Base-by-base conservation (phyloP, 371 early-diverging fungal species). In the Mucor saturninus region DNA sequence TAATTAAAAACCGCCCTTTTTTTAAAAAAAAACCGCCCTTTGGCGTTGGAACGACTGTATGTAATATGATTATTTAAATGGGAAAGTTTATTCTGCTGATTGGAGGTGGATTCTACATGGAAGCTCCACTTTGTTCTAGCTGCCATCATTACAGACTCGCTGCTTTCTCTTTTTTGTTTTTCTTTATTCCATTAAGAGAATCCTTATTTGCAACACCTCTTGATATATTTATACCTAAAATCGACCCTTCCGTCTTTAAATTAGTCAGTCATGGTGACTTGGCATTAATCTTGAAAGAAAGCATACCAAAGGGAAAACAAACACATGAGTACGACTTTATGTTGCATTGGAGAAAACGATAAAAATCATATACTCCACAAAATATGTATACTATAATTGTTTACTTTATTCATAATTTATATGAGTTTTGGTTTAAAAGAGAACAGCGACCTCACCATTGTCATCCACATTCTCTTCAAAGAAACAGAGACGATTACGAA, bases 401-500 rank as follows among this genome's bases (percentile, higher is more conserved):
- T n/a, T n/a, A n/a, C n/a, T n/a, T n/a, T n/a, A n/a, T n/a, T n/a
- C n/a, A n/a, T 35, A 3, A 42, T 42, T 7, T 14, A 10, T 3
- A 6, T 46, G 26, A 46, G 7, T n/a, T 5, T 5, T 21, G n/a
- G 15, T 21, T 79, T 89, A 98, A 71, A 98, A 96, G 48, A 98
- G 83, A 0, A 97, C 97, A 26, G 80, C 59, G 42, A 96, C 91
- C 15, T 88, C 80, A 15, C 94, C 96, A 31, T 93, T 86, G 35
- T 95, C 93, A 70, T 96, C 96, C 30, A 98, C 70, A 74, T 97
- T 97, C 50, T 97, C 93, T 76, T 98, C 98, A 76, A 87, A 97
- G 87, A 95, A 98, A 73, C 95, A 95, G 21, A 97, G 98, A 42
- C 97, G 91, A n/a, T 97, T 98, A 40, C 96, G 94, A 38, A 98